Base-by-base conservation (phyloP, 768 basidiomycete species). In the Hortiboletus campestris region DNA sequence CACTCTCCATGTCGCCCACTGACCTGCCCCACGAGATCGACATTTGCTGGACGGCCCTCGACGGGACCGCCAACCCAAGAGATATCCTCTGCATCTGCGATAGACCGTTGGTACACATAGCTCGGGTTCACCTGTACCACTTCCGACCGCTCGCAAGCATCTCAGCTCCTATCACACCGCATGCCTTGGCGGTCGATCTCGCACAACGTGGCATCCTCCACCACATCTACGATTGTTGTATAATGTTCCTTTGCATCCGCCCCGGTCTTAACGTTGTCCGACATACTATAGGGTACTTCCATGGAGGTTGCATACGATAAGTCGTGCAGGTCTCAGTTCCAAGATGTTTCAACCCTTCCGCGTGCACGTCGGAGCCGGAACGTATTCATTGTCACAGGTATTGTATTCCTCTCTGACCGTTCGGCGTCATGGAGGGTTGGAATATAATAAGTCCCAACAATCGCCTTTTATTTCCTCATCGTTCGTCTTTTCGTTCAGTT, bases 151-250 rank as follows among this genome's bases (percentile, higher is more conserved):
- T 53, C 50, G 7, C 53, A 51, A 14, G 28, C 11, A 54, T 47
- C 29, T 12, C 46, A 19, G n/a, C 53, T 50, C 65, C 58, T 42
- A 67, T 67, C 43, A 44, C 59, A n/a, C 70, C 71, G 13, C 68
- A 55, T 40, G 58, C 60, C 8, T 49, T 76, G 35, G 48, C 31
- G 2, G 58, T 75, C 22, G 61, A 66, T 32, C 55, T 73, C 28
- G 52, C 60, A 6, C 66, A 62, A 19, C 65, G 54, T n/a, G 60
- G 63, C 11, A 52, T 68, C 38, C 65, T 75, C 42, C 55, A 54
- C 29, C 49, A 60, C 19, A 64, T 78, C 34, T 56, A 49, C 11
- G 63, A 58, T 10, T 14, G 5, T 29, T 45, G 13, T 41, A 9
- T 36, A 28, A 36, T 31, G 3, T 35, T 34, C 17, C 51, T 8